Conservation (phyloP, 2,329 filamentous ascomycete species). For the Calonectria leucothoes region DNA sequence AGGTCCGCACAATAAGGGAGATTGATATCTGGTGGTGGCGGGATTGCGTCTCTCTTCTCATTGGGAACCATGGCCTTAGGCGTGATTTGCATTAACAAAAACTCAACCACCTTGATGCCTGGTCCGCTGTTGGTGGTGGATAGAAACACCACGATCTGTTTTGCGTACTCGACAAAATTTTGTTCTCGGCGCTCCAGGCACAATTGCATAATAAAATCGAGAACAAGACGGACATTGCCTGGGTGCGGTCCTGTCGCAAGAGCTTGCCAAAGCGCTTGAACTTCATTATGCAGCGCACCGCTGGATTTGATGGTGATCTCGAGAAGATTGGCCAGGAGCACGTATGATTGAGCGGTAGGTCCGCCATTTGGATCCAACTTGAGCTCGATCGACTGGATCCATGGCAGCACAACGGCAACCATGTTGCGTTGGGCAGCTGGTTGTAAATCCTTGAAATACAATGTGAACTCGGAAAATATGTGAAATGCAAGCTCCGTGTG, state of each 20-base stretch:
- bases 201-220: slow-evolving; percentile 95
- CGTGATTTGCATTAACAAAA: slow-evolving; percentile 88
- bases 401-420: slow-evolving; percentile 92
- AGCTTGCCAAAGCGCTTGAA: slow-evolving; percentile 97
- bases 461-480: slow-evolving; percentile 94
- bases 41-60: slow-evolving; percentile 78
- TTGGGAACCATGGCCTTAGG: slow-evolving; percentile 98
- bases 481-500: slow-evolving; percentile 91
- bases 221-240: slow-evolving; percentile 92
- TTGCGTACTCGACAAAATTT: slow-evolving; percentile 97
- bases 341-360: slow-evolving; percentile 91
- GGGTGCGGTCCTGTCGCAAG: slow-evolving; percentile 92
- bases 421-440: slow-evolving; percentile 90
- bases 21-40: slow-evolving; percentile 78
- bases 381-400: slow-evolving; percentile 94
- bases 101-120: slow-evolving; percentile 93
- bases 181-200: slow-evolving; percentile 95
- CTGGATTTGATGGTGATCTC: slow-evolving; percentile 97
- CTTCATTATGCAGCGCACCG: slow-evolving; percentile 90
- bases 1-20: slow-evolving; percentile 92
- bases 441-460: slow-evolving; percentile 90
- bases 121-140: slow-evolving; percentile 81
- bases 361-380: slow-evolving; percentile 92
- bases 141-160: slow-evolving; percentile 97
- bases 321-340: slow-evolving; percentile 92